Conservation (phyloP, 2,329 filamentous ascomycete genomes). For the Aspergillus ibericus region DNA sequence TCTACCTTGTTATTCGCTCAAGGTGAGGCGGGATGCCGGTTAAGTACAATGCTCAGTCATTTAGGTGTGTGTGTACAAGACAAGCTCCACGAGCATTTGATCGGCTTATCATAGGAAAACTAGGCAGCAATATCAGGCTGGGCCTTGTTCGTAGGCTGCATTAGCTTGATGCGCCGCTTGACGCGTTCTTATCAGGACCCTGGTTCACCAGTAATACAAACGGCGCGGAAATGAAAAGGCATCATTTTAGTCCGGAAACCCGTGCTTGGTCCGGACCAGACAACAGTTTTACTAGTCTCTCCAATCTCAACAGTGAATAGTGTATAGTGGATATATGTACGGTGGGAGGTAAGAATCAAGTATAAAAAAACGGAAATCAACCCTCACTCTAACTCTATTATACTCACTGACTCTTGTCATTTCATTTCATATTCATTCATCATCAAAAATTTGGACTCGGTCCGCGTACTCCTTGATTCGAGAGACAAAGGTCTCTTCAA, state of each 20-base stretch:
- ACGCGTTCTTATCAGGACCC: not conserved
- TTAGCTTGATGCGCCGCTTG: not conserved
- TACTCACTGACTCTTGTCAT: not conserved
- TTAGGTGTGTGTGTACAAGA: not conserved
- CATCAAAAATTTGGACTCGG: constrained; percentile 78
- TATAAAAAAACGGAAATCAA: not conserved
- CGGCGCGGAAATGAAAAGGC: no score
- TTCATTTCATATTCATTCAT: constrained; percentile 39
- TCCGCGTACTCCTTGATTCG: constrained; percentile 80
- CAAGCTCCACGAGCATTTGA: not conserved
- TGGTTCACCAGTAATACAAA: not conserved
- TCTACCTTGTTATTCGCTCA: not conserved
- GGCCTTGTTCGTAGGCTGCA: not conserved
- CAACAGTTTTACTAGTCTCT: no score
- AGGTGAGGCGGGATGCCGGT: not conserved
- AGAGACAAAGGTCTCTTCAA: constrained; percentile 75
- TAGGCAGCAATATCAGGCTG: not conserved
- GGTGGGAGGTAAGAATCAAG: not conserved
- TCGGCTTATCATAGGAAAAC: not conserved
- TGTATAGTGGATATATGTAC: constrained; percentile 2
- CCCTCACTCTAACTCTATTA: no score
- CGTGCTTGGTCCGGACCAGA: no score
- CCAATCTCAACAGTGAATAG: no score
- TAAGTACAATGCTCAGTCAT: not conserved
- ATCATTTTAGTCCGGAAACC: no score